These are phyloP conservation scores for Fonsecaea erecta DNA, from an alignment of 2,329 filamentous ascomycete species.

Conservation along the genomic window DNA sequence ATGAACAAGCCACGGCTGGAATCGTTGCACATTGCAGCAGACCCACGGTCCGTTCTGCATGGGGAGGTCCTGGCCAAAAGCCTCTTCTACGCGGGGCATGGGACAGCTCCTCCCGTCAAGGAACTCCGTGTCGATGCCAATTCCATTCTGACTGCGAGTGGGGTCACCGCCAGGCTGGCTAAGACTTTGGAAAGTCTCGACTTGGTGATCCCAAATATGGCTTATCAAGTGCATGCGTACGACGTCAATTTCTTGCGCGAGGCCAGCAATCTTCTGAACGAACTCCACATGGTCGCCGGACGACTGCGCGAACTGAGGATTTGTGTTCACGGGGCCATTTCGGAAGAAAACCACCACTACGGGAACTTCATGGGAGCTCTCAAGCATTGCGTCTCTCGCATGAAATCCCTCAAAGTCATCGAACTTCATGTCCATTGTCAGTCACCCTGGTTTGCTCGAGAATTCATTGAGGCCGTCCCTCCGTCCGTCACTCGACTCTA, in stretches of 20 bases:
- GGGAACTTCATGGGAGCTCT: slow-evolving; percentile 27
- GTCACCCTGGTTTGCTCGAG: slow-evolving; percentile 20
- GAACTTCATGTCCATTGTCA: slow-evolving; percentile 32
- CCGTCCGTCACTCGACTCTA: slow-evolving; percentile 27
- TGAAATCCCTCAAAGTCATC: slow-evolving; percentile 23
- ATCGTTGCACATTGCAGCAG: slow-evolving; percentile 25
- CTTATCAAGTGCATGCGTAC: not conserved
- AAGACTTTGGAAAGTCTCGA: slow-evolving; percentile 26
- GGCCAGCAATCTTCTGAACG: not conserved
- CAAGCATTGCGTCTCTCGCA: slow-evolving; percentile 15
- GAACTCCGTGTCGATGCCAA: slow-evolving; percentile 31
- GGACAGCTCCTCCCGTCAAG: slow-evolving; percentile 15
- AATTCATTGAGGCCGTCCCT: slow-evolving; percentile 30
- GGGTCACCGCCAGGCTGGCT: slow-evolving; percentile 3
- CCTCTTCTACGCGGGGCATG: slow-evolving; percentile 3
- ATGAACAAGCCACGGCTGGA: slow-evolving; percentile 31
- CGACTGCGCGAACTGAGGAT: slow-evolving; percentile 26
- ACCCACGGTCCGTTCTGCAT: slow-evolving; percentile 30
- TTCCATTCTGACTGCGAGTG: slow-evolving; percentile 13
- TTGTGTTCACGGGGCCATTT: slow-evolving; percentile 24
- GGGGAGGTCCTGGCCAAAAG: slow-evolving; percentile 1
- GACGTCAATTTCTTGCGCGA: slow-evolving; percentile 5
- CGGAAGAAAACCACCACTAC: slow-evolving; percentile 9
- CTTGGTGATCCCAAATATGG: slow-evolving; percentile 14
- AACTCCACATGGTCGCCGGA: not conserved